These are phyloP conservation scores for Trypanosoma mega DNA, from an alignment of 208 protist species.

Conservation along the genomic window DNA sequence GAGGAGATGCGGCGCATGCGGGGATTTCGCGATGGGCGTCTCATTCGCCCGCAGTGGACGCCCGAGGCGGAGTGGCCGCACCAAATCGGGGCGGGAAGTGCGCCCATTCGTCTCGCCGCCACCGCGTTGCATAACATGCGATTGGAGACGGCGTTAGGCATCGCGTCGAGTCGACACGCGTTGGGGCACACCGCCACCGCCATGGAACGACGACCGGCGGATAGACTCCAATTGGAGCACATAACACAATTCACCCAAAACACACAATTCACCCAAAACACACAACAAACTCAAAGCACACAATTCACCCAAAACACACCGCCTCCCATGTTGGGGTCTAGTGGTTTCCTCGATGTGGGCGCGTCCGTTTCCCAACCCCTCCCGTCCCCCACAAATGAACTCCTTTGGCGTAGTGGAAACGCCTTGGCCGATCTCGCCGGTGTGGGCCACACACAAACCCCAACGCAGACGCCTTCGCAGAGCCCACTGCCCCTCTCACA, in stretches of 20 bases:
- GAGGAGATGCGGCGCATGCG: constrained; percentile 42
- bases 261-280: background rate
- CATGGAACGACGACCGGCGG: constrained; percentile 20
- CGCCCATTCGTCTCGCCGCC: constrained; percentile 28
- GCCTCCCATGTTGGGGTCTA: too few relatives aligned
- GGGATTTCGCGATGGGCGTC: constrained; percentile 34
- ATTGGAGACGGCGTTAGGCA: constrained; percentile 24
- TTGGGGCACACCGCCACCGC: constrained; percentile 18
- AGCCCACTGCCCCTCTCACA: constrained; percentile 6
- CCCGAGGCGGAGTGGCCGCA: constrained; percentile 38
- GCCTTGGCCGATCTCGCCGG: constrained; percentile 13
- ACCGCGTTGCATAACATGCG: constrained; percentile 23
- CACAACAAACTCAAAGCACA: too few relatives aligned
- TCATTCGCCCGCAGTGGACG: constrained; percentile 50
- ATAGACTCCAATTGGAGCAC: background rate
- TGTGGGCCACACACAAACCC: background rate
- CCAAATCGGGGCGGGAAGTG: constrained; percentile 25
- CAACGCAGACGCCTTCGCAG: too few relatives aligned
- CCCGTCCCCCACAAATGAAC: too few relatives aligned
- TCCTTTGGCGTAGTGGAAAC: too few relatives aligned
- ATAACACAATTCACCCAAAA: background rate
- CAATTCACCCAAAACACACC: too few relatives aligned
- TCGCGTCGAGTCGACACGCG: constrained; percentile 21
- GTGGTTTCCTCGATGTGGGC: too few relatives aligned
- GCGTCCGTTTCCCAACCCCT: too few relatives aligned